Conservation (phyloP, 805 yeast species). For the Wickerhamiella australiensis region DNA sequence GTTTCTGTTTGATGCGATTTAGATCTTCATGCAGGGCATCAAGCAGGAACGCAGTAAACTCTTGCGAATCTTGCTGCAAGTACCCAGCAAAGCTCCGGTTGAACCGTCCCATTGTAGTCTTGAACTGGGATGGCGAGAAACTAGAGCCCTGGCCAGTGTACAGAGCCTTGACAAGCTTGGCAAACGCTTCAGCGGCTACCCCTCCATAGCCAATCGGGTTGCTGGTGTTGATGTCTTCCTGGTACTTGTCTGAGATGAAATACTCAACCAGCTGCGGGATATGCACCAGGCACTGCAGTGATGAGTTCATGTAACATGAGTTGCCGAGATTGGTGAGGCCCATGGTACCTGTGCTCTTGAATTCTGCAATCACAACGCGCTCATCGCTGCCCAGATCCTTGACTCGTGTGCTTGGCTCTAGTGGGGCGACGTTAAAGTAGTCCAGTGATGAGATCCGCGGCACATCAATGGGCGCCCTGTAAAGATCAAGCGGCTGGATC, state of each 20-base stretch:
- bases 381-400: conserved; percentile 13
- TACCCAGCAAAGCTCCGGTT: conserved; percentile 69
- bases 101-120: conserved; percentile 62
- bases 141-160: conserved; percentile 30
- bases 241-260: conserved; percentile 46
- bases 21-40: conserved; percentile 90
- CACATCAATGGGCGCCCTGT: not conserved
- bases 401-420: not conserved
- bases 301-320: conserved; percentile 91
- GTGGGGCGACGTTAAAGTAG: conserved; percentile 1
- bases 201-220: conserved; percentile 87
- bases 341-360: conserved; percentile 34
- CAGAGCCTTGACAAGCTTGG: conserved; percentile 47
- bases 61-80: conserved; percentile 89
- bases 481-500: conserved; percentile 1
- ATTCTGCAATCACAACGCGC: conserved; percentile 11
- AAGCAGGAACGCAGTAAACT: conserved; percentile 71
- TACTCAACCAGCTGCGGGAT: conserved; percentile 72
- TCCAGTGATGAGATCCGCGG: not conserved
- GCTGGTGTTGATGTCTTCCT: conserved; percentile 52
- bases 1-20: conserved; percentile 70
- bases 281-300: conserved; percentile 76
- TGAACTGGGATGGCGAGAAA: conserved; percentile 64
- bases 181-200: conserved; percentile 67
- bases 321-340: conserved; percentile 73